Evolutionary conservation across 1,139 yeast species (phyloP), one percentile per base, ranked within the genome.

Genomic region (Spathaspora jeffriesii): DNA sequence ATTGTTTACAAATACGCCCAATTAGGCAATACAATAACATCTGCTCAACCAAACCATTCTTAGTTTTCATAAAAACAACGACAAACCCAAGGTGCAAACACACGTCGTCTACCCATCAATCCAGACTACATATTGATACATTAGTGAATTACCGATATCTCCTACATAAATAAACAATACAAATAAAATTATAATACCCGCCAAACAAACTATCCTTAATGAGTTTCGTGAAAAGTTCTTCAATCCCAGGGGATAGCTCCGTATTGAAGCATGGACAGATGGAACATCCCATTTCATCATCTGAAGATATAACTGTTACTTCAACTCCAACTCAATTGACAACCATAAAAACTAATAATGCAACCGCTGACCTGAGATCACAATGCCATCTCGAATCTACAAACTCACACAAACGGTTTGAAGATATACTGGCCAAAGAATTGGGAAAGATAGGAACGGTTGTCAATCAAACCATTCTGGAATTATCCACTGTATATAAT

Each of bases 391-490:
- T 17, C 5, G 23, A 34, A 18, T 15, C 5, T 18, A 18, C 21
- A 18, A 22, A 18, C 3, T 3, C 5, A 2, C 8, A 2, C n/a
- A 34, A 18, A 9, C 38, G 11, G 9, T 17, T 34, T 11, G 14
- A 9, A 9, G 38, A 34, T 36, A 28, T 39, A 32, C 52, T 49
- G 27, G 54, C 48, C 11, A 49, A 51, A 41, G 62, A 63, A 43
- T 54, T 67, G 38, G 68, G 63, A 41, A 43, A 55, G 11, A 65
- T 67, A 15, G 63, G 67, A 3, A 48, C 53, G n/a, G 62, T 61
- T 42, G 67, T 75, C 28, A 70, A 69, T 48, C 54, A 58, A 18
- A 68, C 78, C 5, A 65, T 75, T 14, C 58, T 57, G 27, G 73
- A 71, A 32, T 58, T 75, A 40, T 64, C 66, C 47, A 43, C 46